phyloP scores from a whole-genome alignment of 2,329 filamentous ascomycete genomes.

The Grosmannia clavigera region DNA sequence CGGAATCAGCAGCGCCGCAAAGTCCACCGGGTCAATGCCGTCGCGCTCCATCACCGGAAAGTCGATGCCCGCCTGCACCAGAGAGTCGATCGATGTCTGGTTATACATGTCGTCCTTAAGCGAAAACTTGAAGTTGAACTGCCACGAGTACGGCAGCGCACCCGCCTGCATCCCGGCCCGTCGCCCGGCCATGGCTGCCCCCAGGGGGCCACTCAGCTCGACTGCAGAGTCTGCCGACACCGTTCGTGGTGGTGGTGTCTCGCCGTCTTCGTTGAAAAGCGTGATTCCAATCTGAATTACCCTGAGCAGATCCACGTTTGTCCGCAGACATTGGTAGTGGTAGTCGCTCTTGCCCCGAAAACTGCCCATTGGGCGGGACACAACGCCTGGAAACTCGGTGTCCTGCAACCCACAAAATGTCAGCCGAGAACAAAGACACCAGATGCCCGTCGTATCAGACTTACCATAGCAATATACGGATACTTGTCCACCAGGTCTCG shows the following conservation, averaged over 20 bases:
- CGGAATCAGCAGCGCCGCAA: constrained; percentile 79
- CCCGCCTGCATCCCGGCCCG: constrained; percentile 22
- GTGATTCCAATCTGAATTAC: constrained; percentile 96
- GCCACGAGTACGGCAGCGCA: constrained; percentile 77
- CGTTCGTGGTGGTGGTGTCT: constrained; percentile 64
- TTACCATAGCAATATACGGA: constrained; percentile 94
- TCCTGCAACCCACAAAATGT: constrained; percentile 44
- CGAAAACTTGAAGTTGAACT: constrained; percentile 98
- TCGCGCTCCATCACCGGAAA: constrained; percentile 73
- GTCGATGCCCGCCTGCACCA: constrained; percentile 86
- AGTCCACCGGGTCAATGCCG: constrained; percentile 81
- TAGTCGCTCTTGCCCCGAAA: constrained; percentile 96
- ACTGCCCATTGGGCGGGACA: constrained; percentile 85
- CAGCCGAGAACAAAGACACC: neutral
- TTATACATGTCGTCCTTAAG: constrained; percentile 96
- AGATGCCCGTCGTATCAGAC: constrained; percentile 16
- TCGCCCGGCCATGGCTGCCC: constrained; percentile 19
- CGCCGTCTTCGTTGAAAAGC: constrained; percentile 81
- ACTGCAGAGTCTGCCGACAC: constrained; percentile 27
- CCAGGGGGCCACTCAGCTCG: constrained; percentile 24
- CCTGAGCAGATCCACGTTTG: constrained; percentile 94
- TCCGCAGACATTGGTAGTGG: constrained; percentile 94
- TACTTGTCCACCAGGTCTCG: constrained; percentile 79
- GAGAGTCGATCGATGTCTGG: constrained; percentile 82
- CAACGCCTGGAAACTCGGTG: constrained; percentile 96